Evolutionary conservation across 2,329 filamentous ascomycete genomes (phyloP), one percentile per base, ranked within the genome.

Genomic region (Hypoxylon rubiginosum): DNA sequence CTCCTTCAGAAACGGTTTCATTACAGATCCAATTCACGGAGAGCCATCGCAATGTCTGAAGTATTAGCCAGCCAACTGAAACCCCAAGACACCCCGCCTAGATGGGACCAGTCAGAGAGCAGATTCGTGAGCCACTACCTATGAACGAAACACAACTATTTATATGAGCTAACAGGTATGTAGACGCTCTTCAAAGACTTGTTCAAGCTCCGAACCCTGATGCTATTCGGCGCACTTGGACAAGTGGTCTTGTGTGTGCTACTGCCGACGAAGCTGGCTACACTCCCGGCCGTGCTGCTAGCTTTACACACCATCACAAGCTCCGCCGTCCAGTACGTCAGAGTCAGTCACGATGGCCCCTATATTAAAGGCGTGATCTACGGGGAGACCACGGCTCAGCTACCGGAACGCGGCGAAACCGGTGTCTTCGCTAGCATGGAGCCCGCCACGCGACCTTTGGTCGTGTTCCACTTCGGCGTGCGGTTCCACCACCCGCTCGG

Each of bases 401-500:
- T 79, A 1, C 78, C 81, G 10, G 55, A 61, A 8, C 30, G 59
- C 3, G 50, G n/a, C 5, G n/a, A n/a, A n/a, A 50, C 69, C 30
- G 74, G 78, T 46, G 39, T 62, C 4, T 77, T 77, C 59, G 74
- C 28, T 9, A 9, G 72, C 58, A 66, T 71, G 2, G 51, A 64
- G 1, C 76, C 80, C 1, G 73, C 75, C 11, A 58, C 72, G 2
- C 66, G 73, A 1, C 62, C 75, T 17, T 36, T 83, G 21, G 79
- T 83, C 36, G 80, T 83, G 58, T 82, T 84, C 74, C 79, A 83
- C 70, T 76, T 84, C 13, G 82, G 82, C 51, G 73, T 79, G 11
- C 81, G 83, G 62, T 76, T 76, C 71, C 83, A 83, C 76, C 82
- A 84, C 54, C 85, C 86, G 0, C 77, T 87, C 0, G 85, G 86